These are phyloP conservation scores for Lepiota subincarnata DNA, from an alignment of 768 basidiomycete genomes.

Conservation along the genomic window DNA sequence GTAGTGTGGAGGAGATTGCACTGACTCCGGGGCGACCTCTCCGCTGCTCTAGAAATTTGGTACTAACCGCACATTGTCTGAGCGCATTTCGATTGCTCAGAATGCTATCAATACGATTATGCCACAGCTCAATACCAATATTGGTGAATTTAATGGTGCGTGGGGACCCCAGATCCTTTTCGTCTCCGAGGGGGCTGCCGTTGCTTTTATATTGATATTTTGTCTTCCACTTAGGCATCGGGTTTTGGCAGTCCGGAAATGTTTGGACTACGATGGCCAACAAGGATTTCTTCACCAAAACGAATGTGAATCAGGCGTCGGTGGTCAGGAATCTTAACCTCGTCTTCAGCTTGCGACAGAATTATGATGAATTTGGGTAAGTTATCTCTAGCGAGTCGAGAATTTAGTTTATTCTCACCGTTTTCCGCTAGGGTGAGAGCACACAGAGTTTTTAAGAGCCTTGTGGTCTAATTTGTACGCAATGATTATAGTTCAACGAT, in stretches of 20 bases:
- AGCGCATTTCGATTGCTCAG: slow-evolving; percentile 39
- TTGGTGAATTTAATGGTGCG: slow-evolving; percentile 41
- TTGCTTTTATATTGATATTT: background rate
- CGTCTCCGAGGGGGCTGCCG: background rate
- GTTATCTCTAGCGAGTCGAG: slow-evolving; percentile 9
- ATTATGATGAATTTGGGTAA: slow-evolving; percentile 42
- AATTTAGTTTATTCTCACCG: background rate
- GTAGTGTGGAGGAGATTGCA: background rate
- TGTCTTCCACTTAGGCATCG: slow-evolving; percentile 31
- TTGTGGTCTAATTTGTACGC: background rate
- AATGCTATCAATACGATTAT: slow-evolving; percentile 38
- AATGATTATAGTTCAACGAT: slow-evolving; percentile 37
- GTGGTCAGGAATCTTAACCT: slow-evolving; percentile 39
- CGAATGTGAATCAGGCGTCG: slow-evolving; percentile 29
- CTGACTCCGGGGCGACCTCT: background rate
- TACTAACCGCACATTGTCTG: slow-evolving; percentile 31
- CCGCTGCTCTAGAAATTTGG: slow-evolving; percentile 32
- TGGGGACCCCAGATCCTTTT: background rate
- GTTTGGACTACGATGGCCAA: slow-evolving; percentile 49
- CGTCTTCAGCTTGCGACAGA: slow-evolving; percentile 32
- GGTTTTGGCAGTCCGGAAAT: slow-evolving; percentile 52
- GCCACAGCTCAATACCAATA: slow-evolving; percentile 31
- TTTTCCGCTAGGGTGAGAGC: slow-evolving; percentile 16
- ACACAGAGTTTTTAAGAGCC: background rate
- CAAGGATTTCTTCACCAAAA: slow-evolving; percentile 36